Evolutionary conservation across 2,329 filamentous ascomycete genomes (phyloP).

Genomic region (Botrytis fragariae): DNA sequence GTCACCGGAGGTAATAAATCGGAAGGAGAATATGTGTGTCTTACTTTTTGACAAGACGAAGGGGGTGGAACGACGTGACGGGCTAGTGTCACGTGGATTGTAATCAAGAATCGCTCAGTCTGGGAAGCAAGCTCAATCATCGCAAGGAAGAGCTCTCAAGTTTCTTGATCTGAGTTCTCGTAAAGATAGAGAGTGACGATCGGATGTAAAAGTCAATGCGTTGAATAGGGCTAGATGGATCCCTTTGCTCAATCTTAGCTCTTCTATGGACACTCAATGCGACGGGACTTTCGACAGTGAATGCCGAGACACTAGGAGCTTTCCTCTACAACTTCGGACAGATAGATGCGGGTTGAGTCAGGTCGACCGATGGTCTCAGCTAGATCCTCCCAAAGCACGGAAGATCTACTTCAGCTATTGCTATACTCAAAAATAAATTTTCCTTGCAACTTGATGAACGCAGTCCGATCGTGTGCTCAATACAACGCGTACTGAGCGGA

Average conservation of each 20-base stretch:
- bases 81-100: neutral
- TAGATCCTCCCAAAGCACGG: neutral
- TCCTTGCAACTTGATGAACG: neutral
- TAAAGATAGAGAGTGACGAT: neutral
- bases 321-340: neutral
- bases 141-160: neutral
- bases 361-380: neutral
- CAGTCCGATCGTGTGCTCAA: neutral
- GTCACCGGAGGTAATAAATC: slow-evolving; percentile 15
- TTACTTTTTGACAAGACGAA: slow-evolving; percentile 11
- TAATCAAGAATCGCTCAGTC: neutral
- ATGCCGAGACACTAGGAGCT: neutral
- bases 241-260: neutral
- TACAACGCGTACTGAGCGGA: neutral
- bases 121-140: neutral
- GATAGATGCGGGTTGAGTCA: neutral
- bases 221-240: neutral
- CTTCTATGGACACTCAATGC: neutral
- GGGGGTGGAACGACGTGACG: neutral
- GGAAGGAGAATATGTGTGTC: slow-evolving; percentile 21
- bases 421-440: neutral
- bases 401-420: neutral
- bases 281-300: neutral
- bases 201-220: neutral
- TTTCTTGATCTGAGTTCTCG: neutral